Conservation (phyloP, 2,329 filamentous ascomycete genomes). For the Scolecobasidium constrictum region DNA sequence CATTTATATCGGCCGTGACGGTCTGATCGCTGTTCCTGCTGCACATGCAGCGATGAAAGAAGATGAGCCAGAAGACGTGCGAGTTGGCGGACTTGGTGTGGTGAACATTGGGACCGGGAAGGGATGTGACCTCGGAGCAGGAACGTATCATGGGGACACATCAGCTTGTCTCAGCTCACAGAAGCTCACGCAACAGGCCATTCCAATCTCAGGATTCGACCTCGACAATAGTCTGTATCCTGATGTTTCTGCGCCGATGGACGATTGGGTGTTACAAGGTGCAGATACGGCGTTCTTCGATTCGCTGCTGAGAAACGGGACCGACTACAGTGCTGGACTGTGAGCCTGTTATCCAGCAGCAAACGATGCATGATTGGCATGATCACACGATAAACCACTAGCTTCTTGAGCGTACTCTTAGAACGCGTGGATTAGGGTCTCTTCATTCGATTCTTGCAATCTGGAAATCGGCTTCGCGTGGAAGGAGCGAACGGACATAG, state of each 20-base stretch:
- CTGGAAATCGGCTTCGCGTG: no score
- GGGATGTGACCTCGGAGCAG: background rate
- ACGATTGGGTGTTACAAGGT: constrained; percentile 11
- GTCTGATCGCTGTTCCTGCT: background rate
- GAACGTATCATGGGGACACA: no score
- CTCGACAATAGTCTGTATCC: constrained; percentile 6
- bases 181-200: background rate
- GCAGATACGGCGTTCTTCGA: constrained; percentile 11
- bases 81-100: constrained; percentile 8
- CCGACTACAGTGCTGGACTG: no score
- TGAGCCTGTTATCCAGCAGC: no score
- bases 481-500: no score
- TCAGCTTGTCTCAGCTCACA: no score
- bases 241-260: constrained; percentile 5
- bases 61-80: background rate
- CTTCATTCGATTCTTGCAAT: no score
- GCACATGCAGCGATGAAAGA: background rate
- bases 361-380: no score
- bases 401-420: no score
- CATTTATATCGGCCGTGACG: constrained; percentile 9
- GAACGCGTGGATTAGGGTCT: no score
- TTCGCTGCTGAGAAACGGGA: no score
- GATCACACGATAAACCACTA: no score
- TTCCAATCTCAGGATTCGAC: background rate
- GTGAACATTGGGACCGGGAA: background rate